These are phyloP conservation scores for Malania oleifera DNA, from an alignment of 164 flowering plant species.

Conservation along the genomic window DNA sequence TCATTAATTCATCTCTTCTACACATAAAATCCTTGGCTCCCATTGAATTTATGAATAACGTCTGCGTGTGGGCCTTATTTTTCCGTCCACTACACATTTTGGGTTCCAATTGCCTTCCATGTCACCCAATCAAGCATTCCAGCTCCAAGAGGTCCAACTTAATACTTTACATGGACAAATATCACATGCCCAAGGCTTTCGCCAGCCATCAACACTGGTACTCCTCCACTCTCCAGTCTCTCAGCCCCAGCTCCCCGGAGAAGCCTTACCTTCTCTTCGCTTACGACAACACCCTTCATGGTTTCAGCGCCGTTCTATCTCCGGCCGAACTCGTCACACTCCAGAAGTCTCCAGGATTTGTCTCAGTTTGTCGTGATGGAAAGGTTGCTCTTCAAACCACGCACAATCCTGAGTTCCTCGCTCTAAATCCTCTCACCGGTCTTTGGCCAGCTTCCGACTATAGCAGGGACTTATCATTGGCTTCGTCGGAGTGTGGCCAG, in stretches of 20 bases:
- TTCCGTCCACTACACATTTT: conserved; percentile 13
- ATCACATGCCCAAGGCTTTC: conserved; percentile 41
- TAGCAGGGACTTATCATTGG: conserved; percentile 58
- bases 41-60: too few relatives aligned
- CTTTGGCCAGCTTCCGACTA: conserved; percentile 51
- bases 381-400: conserved; percentile 42
- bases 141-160: conserved; percentile 26
- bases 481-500: conserved; percentile 69
- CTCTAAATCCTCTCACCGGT: conserved; percentile 32
- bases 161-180: conserved; percentile 58
- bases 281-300: conserved; percentile 40
- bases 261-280: conserved; percentile 27
- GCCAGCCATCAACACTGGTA: conserved; percentile 39
- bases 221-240: conserved; percentile 27
- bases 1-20: too few relatives aligned
- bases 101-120: conserved; percentile 9
- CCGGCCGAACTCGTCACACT: conserved; percentile 22
- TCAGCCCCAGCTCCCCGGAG: conserved; percentile 9
- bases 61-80: too few relatives aligned
- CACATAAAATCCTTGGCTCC: too few relatives aligned
- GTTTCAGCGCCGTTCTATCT: conserved; percentile 40
- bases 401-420: conserved; percentile 41
- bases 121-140: not conserved
- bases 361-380: conserved; percentile 31
- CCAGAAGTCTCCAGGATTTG: conserved; percentile 26